Evolutionary conservation across 2,329 filamentous ascomycete species (phyloP).

Genomic region (Colletotrichum gigasporum): DNA sequence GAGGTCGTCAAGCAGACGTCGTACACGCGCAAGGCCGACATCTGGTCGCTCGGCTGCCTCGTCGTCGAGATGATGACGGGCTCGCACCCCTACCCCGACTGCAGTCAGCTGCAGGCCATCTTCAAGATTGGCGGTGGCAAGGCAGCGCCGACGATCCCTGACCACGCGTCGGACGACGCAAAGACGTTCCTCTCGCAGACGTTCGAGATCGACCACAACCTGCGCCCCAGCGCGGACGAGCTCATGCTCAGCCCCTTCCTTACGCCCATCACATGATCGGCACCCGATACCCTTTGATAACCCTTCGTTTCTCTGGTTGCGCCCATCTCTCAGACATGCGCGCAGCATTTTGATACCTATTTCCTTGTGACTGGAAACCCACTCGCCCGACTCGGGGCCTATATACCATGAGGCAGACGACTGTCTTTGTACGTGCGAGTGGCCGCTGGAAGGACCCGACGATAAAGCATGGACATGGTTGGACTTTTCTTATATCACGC

Average conservation of each 20-base stretch:
- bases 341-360: constrained; percentile 16
- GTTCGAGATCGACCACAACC: constrained; percentile 95
- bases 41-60: constrained; percentile 96
- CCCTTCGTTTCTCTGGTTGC: constrained; percentile 17
- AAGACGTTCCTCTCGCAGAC: constrained; percentile 85
- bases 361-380: constrained; percentile 4
- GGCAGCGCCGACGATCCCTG: constrained; percentile 82
- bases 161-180: constrained; percentile 85
- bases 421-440: constrained; percentile 21
- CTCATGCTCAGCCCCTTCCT: constrained; percentile 86
- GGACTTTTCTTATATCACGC: constrained; percentile 15
- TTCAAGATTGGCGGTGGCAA: constrained; percentile 96
- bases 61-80: constrained; percentile 99
- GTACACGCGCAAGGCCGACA: constrained; percentile 98
- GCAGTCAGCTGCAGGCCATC: constrained; percentile 95
- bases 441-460: constrained; percentile 33
- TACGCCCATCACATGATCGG: constrained; percentile 69
- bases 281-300: constrained; percentile 18
- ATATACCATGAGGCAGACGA: constrained; percentile 13
- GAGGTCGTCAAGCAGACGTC: constrained; percentile 98
- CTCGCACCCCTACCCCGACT: constrained; percentile 94
- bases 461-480: constrained; percentile 21
- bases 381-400: constrained; percentile 1
- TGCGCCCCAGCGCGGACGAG: constrained; percentile 91
- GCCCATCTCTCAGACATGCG: background rate